Base-by-base conservation (phyloP, 2,329 filamentous ascomycete species). In the Fusarium duplospermum region DNA sequence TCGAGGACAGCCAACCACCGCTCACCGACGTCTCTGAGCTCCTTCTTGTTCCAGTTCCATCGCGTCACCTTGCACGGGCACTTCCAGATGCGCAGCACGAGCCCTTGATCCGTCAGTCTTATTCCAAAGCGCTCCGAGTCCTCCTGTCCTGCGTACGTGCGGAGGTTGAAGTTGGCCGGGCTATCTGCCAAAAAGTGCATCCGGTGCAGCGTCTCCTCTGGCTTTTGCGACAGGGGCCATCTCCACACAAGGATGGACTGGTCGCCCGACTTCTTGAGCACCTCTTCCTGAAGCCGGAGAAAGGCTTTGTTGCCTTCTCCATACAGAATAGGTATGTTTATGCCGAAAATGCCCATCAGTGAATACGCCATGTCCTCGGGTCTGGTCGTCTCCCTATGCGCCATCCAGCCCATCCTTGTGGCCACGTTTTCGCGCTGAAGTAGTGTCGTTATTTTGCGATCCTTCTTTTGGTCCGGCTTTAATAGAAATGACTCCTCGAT, bases 271-370 rank as follows among this genome's bases (percentile, higher is more conserved):
- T 60, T 68, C 64, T 79, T 80, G 42, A 84, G 71, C 14, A 84
- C 81, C 27, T 83, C 81, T 56, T 82, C 75, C 64, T 83, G 81
- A 2, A 84, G 69, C 27, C 82, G 76, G 8, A 77, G 61, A 59
- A 82, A 84, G 11, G 82, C 81, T 42, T 71, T 78, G 33, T 29
- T 59, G n/a, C 82, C 81, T 42, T 83, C 82, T 2, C 82, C 82
- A 20, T 83, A 84, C 0, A 83, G 70, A 24, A 83, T 71, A 7
- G 80, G 78, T 80, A 84, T 83, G 29, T 80, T 80, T 5, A 84
- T 76, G 36, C 72, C 77, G 27, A 82, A 83, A 4, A 84, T 70
- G 1, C 82, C 82, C 36, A 84, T 68, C 31, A 84, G 60, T 31
- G 78, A 80, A 63, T 83, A 84, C 0, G 82, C 82, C 45, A 75